Percentiles rank a stretch among this genome's conserved stretches.
phyloP scores from a whole-genome alignment of 345 rosid genomes.

The Eutrema yunnanense region DNA sequence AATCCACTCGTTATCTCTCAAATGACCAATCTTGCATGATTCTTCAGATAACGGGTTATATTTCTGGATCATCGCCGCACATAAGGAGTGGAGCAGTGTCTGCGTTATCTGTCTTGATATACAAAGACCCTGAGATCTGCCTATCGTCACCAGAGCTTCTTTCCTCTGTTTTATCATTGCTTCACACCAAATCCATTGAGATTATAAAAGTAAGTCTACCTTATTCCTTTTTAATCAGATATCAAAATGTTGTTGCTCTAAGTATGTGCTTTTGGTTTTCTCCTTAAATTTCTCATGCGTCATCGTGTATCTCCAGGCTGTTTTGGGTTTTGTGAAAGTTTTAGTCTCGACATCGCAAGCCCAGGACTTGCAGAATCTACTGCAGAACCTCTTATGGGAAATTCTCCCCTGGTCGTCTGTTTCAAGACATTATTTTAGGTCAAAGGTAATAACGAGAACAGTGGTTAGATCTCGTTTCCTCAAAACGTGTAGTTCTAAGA shows the following conservation, averaged over 20 bases:
- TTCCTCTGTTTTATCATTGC: conserved; percentile 71
- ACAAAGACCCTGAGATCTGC: conserved; percentile 60
- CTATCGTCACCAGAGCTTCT: conserved; percentile 60
- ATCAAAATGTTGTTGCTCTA: neutral
- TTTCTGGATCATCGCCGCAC: conserved; percentile 85
- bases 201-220: conserved; percentile 59
- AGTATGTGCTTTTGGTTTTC: neutral
- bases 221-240: neutral
- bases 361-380: conserved; percentile 58
- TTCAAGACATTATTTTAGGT: conserved; percentile 84
- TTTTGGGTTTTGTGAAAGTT: conserved; percentile 84
- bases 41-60: conserved; percentile 81
- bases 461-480: neutral
- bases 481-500: neutral
- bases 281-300: conserved; percentile 9
- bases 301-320: conserved; percentile 47
- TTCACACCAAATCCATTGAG: conserved; percentile 72
- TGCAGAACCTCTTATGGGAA: conserved; percentile 45
- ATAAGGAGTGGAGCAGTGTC: conserved; percentile 93
- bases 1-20: neutral
- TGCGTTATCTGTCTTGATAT: conserved; percentile 73
- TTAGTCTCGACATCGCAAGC: conserved; percentile 62
- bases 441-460: conserved; percentile 43
- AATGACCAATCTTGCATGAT: conserved; percentile 3
- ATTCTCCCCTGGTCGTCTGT: conserved; percentile 79